A percentile compares a stretch with the other conserved stretches of the same genome.
phyloP scores from a whole-genome alignment of 495 filamentous ascomycete genomes.

The Echria macrotheca region DNA sequence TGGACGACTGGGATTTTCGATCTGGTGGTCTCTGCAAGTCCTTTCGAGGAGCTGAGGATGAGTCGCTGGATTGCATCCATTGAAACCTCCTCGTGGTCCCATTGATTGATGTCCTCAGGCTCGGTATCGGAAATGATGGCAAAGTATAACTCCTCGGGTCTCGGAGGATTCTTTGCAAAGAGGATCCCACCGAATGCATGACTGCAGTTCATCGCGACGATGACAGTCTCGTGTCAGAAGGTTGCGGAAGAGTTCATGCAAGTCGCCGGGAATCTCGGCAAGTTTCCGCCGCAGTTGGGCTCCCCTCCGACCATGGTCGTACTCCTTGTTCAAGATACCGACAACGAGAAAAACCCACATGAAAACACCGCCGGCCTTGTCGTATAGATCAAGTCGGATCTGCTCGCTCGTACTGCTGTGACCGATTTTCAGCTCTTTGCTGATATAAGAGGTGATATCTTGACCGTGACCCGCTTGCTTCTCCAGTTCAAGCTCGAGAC shows the following conservation, averaged over 20 bases:
- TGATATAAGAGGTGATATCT: constrained; percentile 19
- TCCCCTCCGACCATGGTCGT: constrained; percentile 15
- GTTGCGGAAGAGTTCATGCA: constrained; percentile 28
- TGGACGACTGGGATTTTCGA: constrained; percentile 26
- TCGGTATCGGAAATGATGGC: constrained; percentile 24
- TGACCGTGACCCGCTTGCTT: constrained; percentile 12
- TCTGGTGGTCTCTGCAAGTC: constrained; percentile 27
- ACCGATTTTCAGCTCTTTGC: constrained; percentile 14
- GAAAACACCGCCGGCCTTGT: constrained; percentile 39
- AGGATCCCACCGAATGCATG: constrained; percentile 38
- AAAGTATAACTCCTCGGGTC: constrained; percentile 29
- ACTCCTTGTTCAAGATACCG: constrained; percentile 35
- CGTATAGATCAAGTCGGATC: constrained; percentile 24
- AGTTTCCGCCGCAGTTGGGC: constrained; percentile 13
- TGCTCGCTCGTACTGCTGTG: constrained; percentile 21
- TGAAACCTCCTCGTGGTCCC: not conserved
- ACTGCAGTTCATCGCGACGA: constrained; percentile 19
- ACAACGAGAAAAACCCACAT: constrained; percentile 43
- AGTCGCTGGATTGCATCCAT: not conserved
- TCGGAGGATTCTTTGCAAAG: constrained; percentile 29
- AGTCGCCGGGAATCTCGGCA: constrained; percentile 23
- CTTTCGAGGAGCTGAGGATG: constrained; percentile 25
- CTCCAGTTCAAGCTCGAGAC: constrained; percentile 21
- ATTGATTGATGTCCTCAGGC: constrained; percentile 8
- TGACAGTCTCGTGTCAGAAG: constrained; percentile 29